phyloP scores from a whole-genome alignment of 2,329 filamentous ascomycete species.

The Trichoderma endophyticum region DNA sequence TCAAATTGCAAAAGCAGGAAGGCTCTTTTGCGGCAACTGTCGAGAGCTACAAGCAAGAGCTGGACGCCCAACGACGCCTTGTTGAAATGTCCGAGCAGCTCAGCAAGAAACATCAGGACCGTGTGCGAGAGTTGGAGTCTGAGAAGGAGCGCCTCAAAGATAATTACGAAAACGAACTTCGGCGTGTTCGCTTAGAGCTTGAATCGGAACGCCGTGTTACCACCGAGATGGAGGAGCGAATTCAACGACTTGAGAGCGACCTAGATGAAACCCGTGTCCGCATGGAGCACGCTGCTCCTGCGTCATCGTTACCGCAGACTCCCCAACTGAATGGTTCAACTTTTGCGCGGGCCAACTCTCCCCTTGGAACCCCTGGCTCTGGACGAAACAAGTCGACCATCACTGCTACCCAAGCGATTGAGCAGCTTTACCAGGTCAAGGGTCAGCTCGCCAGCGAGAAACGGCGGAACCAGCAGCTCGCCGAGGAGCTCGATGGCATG shows the following conservation, averaged over 20 bases:
- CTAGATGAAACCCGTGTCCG: constrained; percentile 52
- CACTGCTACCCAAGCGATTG: constrained; percentile 60
- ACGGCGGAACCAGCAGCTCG: constrained; percentile 69
- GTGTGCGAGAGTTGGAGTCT: constrained; percentile 66
- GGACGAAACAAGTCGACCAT: constrained; percentile 53
- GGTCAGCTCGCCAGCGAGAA: constrained; percentile 70
- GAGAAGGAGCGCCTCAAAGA: constrained; percentile 60
- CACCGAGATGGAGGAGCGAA: constrained; percentile 46
- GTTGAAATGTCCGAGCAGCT: constrained; percentile 79
- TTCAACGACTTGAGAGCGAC: constrained; percentile 51
- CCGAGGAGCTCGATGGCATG: constrained; percentile 78
- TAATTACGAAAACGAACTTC: constrained; percentile 59
- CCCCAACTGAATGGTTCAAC: constrained; percentile 57
- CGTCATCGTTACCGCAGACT: constrained; percentile 56
- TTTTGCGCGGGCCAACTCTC: constrained; percentile 53
- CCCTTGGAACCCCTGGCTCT: constrained; percentile 60
- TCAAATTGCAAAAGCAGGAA: constrained; percentile 79
- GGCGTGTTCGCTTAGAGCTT: constrained; percentile 54
- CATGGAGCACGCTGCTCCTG: constrained; percentile 41
- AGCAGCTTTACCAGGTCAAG: constrained; percentile 66
- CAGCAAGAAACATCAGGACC: constrained; percentile 66
- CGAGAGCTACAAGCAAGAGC: constrained; percentile 80
- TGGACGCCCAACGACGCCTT: constrained; percentile 76
- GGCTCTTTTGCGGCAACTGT: constrained; percentile 79
- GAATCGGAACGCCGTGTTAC: constrained; percentile 51